Evolutionary conservation across 331 rosid genomes (phyloP), one percentile per base, ranked within the genome.

Genomic region (Stylosanthes scabra): DNA sequence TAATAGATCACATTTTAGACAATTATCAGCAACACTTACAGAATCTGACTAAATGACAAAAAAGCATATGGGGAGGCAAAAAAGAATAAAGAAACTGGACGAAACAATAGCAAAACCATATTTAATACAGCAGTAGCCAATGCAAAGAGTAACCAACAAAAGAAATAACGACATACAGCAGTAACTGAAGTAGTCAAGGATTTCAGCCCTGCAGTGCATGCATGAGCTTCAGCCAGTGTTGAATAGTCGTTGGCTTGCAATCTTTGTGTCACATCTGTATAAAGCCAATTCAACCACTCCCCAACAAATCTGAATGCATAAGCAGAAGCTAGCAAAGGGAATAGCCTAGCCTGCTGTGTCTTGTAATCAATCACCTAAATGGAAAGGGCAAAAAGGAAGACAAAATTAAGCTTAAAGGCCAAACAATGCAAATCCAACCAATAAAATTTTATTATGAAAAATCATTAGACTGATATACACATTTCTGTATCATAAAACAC

Each of bases 151-250:
- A 40, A 65, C 55, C 49, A 70, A 50, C 8, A 13, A 60, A 44
- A 81, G n/a, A n/a, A n/a, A n/a, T n/a, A 70, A n/a, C 31, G 12
- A 78, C 99, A 13, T 90, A 95, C 99, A 78, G 99, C 97, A 82
- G 99, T 90, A 55, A 83, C 91, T 8, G 97, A 72, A 28, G 99
- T 95, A 40, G 99, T 95, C 89, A 95, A 59, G 40, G 97, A 91
- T 87, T 95, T 95, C 89, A 95, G 87, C 51, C 99, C 99, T 1
- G 99, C 97, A 54, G 99, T 95, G 83, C 99, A 95, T 29, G 99
- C 97, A 86, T 95, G 99, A 70, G 96, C 97, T 86, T 95, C 99
- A 3, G 99, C 91, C 81, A 95, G 85, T 54, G 97, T 92, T 11
- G 97, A 84, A 77, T 90, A 95, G 47, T 95, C 97, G 51, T 70